Percentiles rank a stretch among this genome's conserved stretches.
These are phyloP conservation scores for Citrullus mucosospermus DNA, from an alignment of 306 rosid species.

Conservation along the genomic window DNA sequence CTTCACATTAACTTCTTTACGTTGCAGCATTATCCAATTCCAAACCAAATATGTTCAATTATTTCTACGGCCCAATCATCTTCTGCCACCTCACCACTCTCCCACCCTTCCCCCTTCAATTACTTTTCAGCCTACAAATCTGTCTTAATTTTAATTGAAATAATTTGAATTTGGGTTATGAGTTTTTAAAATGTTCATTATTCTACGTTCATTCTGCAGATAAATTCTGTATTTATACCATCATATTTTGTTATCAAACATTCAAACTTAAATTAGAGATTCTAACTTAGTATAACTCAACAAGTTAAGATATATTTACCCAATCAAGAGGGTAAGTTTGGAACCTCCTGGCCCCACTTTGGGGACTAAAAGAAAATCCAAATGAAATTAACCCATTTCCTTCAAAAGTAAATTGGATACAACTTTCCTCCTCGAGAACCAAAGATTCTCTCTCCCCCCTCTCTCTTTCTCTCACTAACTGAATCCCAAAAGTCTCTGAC, in stretches of 20 bases:
- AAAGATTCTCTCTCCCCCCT: slow-evolving; percentile 29
- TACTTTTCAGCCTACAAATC: neutral
- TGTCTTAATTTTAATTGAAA: neutral
- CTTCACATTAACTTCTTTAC: slow-evolving; percentile 2
- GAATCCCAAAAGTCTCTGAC: slow-evolving; percentile 5
- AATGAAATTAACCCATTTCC: neutral
- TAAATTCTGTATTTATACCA: no score
- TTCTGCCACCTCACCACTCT: slow-evolving; percentile 11
- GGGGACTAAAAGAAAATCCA: neutral
- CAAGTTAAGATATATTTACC: no score
- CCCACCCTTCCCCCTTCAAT: neutral
- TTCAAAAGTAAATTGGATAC: slow-evolving; percentile 20
- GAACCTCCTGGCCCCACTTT: no score
- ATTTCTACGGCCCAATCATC: slow-evolving; percentile 9
- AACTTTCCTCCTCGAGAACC: slow-evolving; percentile 42
- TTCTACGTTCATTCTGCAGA: no score
- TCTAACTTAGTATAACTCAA: no score
- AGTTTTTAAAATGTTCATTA: no score
- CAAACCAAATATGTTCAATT: neutral
- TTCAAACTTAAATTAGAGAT: no score
- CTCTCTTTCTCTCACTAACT: slow-evolving; percentile 4
- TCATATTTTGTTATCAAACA: no score
- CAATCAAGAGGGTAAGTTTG: no score
- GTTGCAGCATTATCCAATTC: neutral
- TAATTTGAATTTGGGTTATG: no score